A percentile compares a stretch with the other conserved stretches of the same genome.
These are phyloP conservation scores for Phaeosphaeriaceae sp. DNA, from an alignment of 2,329 filamentous ascomycete species.

Conservation along the genomic window DNA sequence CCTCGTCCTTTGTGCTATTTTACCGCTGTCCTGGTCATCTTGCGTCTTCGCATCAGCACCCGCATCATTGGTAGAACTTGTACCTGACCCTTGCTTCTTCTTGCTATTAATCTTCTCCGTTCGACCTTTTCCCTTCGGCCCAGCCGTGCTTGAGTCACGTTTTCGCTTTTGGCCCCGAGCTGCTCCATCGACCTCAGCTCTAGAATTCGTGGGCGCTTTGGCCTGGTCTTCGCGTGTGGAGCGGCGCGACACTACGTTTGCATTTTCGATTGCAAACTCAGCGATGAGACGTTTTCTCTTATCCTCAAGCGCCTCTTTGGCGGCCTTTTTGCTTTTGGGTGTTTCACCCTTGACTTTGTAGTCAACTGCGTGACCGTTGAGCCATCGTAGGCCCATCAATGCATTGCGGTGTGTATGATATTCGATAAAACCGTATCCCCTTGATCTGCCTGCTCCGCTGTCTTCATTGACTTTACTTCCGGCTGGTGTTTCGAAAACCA, in stretches of 20 bases:
- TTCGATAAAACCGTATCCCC: constrained; percentile 97
- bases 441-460: constrained; percentile 78
- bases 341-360: constrained; percentile 57
- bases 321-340: constrained; percentile 48
- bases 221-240: constrained; percentile 67
- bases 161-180: constrained; percentile 48
- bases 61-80: constrained; percentile 18
- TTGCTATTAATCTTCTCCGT: constrained; percentile 16
- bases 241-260: constrained; percentile 87
- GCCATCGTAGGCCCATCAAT: constrained; percentile 90
- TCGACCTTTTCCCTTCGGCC: constrained; percentile 14
- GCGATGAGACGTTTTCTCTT: constrained; percentile 90
- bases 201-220: constrained; percentile 50
- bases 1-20: constrained; percentile 69
- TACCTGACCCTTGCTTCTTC: constrained; percentile 24
- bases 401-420: constrained; percentile 93
- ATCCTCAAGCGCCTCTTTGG: constrained; percentile 62
- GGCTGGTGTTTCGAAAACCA: constrained; percentile 87
- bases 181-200: constrained; percentile 19
- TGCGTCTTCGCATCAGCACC: constrained; percentile 5
- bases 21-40: constrained; percentile 52
- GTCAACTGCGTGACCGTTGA: constrained; percentile 77
- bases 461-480: constrained; percentile 83
- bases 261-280: constrained; percentile 98
- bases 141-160: constrained; percentile 33